Conservation (phyloP, 345 rosid species). For the Ceriops tagal region DNA sequence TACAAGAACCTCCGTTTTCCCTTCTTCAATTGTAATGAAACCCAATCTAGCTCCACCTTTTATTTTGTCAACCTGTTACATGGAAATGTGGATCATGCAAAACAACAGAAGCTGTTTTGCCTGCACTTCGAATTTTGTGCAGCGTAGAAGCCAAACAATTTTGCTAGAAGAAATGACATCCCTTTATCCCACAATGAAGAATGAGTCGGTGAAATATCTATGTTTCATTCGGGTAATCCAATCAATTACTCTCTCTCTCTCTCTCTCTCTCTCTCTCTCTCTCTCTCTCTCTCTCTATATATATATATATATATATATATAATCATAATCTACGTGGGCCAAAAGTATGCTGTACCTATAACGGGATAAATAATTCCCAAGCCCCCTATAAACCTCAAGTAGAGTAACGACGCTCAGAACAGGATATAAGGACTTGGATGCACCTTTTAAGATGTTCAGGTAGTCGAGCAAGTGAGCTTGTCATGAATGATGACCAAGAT, state of each 20-base stretch:
- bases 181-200: background rate
- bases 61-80: constrained; percentile 67
- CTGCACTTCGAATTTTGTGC: too few relatives aligned
- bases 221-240: background rate
- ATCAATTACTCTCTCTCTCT: background rate
- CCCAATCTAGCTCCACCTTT: constrained; percentile 82
- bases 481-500: too few relatives aligned
- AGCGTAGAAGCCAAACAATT: background rate
- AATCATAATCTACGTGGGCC: too few relatives aligned
- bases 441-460: too few relatives aligned
- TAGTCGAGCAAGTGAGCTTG: too few relatives aligned
- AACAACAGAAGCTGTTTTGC: background rate
- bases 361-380: too few relatives aligned
- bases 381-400: too few relatives aligned
- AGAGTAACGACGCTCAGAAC: too few relatives aligned
- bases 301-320: background rate
- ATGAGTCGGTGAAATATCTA: background rate
- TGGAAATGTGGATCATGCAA: constrained; percentile 7
- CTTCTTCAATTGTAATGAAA: constrained; percentile 67
- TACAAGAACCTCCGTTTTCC: constrained; percentile 72
- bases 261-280: background rate
- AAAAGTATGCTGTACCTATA: too few relatives aligned
- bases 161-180: background rate
- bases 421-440: too few relatives aligned
- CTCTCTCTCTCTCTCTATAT: background rate